A percentile compares a stretch with the other conserved stretches of the same genome.
These are phyloP conservation scores for Fusarium sp. DNA, from an alignment of 2,329 filamentous ascomycete genomes.

Conservation along the genomic window DNA sequence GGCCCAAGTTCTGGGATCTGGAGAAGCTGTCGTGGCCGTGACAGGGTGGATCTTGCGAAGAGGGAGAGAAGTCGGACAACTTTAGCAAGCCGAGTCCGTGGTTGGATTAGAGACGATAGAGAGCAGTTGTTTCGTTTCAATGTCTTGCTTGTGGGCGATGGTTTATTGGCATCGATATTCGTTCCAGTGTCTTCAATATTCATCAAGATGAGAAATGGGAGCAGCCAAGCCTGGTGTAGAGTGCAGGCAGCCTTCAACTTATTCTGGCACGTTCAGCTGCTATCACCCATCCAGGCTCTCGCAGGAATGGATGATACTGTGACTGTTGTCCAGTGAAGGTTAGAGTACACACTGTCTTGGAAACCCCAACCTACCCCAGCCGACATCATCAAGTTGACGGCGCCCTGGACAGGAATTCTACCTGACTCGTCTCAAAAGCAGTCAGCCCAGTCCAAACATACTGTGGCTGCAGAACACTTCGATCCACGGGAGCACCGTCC, in stretches of 20 bases:
- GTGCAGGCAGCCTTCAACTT: constrained; percentile 27
- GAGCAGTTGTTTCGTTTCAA: constrained; percentile 38
- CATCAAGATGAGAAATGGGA: not conserved
- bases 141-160: constrained; percentile 1
- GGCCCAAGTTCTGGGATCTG: constrained; percentile 7
- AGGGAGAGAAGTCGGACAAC: constrained; percentile 13
- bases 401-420: constrained; percentile 29
- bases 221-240: constrained; percentile 4
- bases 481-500: not conserved
- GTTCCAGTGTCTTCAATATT: not conserved
- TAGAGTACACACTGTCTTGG: constrained; percentile 2
- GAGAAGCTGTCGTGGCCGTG: constrained; percentile 14
- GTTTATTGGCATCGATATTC: not conserved
- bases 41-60: constrained; percentile 18
- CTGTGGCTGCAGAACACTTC: not conserved
- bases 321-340: constrained; percentile 3
- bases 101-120: constrained; percentile 20
- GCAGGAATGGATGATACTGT: constrained; percentile 29
- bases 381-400: not conserved
- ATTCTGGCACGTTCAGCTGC: constrained; percentile 18
- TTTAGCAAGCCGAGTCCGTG: constrained; percentile 15
- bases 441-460: not conserved
- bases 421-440: constrained; percentile 4
- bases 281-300: constrained; percentile 14
- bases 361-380: constrained; percentile 22